These are phyloP conservation scores for Ganoderma lucidum DNA, from an alignment of 1,284 basidiomycete species.

Conservation along the genomic window DNA sequence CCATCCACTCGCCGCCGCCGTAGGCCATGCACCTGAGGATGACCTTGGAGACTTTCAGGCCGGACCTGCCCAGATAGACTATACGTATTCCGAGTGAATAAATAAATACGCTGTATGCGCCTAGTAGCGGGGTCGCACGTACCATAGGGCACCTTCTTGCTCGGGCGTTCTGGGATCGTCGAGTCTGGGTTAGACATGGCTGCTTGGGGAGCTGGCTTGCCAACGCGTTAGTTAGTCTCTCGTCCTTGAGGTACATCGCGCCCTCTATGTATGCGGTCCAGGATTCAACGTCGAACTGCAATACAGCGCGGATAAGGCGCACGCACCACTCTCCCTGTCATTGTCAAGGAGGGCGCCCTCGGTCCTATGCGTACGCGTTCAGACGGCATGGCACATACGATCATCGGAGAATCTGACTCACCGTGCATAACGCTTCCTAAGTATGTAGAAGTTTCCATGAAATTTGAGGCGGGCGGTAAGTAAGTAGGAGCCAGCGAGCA, in stretches of 20 bases:
- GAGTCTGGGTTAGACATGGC: background rate
- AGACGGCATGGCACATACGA: background rate
- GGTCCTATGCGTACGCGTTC: background rate
- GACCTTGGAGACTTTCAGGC: constrained; percentile 51
- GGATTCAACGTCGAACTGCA: background rate
- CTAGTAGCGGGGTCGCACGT: background rate
- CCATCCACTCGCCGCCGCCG: constrained; percentile 41
- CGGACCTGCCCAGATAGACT: constrained; percentile 50
- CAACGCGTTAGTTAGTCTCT: background rate
- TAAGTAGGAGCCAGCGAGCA: too few species aligned
- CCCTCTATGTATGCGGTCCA: background rate
- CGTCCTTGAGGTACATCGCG: background rate
- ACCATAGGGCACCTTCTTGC: constrained; percentile 4
- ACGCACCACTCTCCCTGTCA: too few species aligned
- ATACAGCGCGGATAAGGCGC: background rate
- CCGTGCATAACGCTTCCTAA: background rate
- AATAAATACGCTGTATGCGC: background rate
- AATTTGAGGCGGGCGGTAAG: background rate
- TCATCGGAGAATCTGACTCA: background rate
- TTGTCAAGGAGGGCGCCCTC: background rate
- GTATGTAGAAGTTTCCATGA: background rate
- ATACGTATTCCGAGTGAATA: background rate
- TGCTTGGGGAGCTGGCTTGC: background rate
- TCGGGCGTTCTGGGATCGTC: background rate
- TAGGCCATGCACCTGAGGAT: constrained; percentile 50